Evolutionary conservation across 83 land plant species (phyloP).

Genomic region (Diphasiastrum complanatum): DNA sequence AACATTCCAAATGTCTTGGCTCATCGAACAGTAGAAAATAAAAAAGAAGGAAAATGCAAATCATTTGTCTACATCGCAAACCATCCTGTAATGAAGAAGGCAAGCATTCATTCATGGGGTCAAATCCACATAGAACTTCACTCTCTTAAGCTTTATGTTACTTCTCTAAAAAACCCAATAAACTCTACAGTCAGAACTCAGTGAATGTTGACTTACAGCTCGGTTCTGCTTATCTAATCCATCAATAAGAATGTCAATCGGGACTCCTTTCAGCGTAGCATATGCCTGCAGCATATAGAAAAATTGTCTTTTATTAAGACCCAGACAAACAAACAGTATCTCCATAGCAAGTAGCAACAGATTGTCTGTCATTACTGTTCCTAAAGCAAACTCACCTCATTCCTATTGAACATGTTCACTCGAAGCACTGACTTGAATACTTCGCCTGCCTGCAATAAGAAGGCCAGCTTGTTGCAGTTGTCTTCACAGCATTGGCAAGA

Average conservation of each 20-base stretch:
- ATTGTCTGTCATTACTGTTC: too few relatives aligned
- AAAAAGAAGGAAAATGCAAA: too few relatives aligned
- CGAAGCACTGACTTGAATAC: neutral
- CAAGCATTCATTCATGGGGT: too few relatives aligned
- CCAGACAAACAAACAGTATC: slow-evolving; percentile 2
- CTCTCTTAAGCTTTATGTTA: neutral
- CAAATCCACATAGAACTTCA: too few relatives aligned
- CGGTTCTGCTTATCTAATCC: slow-evolving; percentile 71
- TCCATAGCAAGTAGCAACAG: neutral
- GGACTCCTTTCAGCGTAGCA: slow-evolving; percentile 73
- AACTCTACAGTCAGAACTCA: neutral
- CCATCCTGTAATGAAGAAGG: too few relatives aligned
- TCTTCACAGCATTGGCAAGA: too few relatives aligned
- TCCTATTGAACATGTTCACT: neutral
- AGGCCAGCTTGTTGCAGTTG: too few relatives aligned
- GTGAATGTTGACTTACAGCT: slow-evolving; percentile 53
- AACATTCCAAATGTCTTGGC: too few relatives aligned
- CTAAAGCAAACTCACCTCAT: neutral
- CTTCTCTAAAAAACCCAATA: neutral
- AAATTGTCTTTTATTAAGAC: neutral
- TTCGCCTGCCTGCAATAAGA: neutral
- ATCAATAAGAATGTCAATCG: slow-evolving; percentile 66
- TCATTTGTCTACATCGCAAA: too few relatives aligned
- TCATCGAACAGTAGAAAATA: too few relatives aligned
- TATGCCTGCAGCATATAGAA: slow-evolving; percentile 54